Base-by-base conservation (phyloP, 2,329 filamentous ascomycete genomes). In the Alternaria sp. region DNA sequence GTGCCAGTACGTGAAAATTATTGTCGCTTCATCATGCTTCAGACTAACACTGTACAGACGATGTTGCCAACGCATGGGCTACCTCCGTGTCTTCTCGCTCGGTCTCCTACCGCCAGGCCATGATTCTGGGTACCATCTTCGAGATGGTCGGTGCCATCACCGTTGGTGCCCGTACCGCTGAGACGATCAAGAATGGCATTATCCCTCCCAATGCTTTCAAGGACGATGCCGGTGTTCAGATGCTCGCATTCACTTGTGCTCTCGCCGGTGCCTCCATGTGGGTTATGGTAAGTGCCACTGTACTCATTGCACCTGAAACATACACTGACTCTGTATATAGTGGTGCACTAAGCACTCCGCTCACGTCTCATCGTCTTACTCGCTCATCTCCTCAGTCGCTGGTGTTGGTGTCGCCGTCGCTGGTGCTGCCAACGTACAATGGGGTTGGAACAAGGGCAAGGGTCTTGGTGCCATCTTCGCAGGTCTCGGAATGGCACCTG, bases 61-160 rank as follows among this genome's bases (percentile, higher is more conserved):
- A 94, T 90, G 92, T 95, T 61, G 92, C 92, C 75, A 95, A 95
- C 82, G 84, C 92, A 55, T 94, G 91, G 90, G 92, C 92, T 59
- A 94, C 92, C 71, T 90, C 88, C 73, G 91, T 94, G 63, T 94
- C 92, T 20, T 94, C 92, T n/a, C 84, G 92, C 58, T 94, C 92
- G 69, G 85, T 93, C 74, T 84, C 89, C 3, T 91, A 92, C 82
- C 81, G 87, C 70, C 88, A 90, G 80, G 90, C 83, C 64, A 84
- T 85, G 81, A 58, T 81, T 55, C 72, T 85, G 18, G 82, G 81
- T 33, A 79, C 81, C 45, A 74, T 84, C 44, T 82, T 82, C 75
- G 84, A 85, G 69, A 83, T 85, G 75, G 71, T 81, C 6, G 84
- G 84, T 44, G 82, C 82, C 58, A 80, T 83, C 54, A 76, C 81